A percentile compares a stretch with the other conserved stretches of the same genome.
phyloP scores from a whole-genome alignment of 768 basidiomycete genomes.

The Neoboletus brunneissimus region DNA sequence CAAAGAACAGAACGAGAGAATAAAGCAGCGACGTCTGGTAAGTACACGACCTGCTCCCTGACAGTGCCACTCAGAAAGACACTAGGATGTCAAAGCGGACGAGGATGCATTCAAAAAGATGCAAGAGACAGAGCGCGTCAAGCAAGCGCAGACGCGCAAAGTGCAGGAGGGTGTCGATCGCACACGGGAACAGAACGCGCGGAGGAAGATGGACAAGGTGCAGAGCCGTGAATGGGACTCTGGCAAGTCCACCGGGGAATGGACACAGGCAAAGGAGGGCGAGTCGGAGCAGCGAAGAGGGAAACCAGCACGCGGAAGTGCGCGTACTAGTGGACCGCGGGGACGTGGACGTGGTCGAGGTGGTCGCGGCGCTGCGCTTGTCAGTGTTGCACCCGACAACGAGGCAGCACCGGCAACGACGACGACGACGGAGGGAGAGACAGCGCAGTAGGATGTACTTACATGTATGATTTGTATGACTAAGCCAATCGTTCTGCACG shows the following conservation, averaged over 20 bases:
- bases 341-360: slow-evolving; percentile 39
- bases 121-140: slow-evolving; percentile 61
- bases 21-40: slow-evolving; percentile 66
- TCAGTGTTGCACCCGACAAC: not conserved
- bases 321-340: slow-evolving; percentile 31
- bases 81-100: slow-evolving; percentile 76
- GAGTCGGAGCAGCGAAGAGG: slow-evolving; percentile 21
- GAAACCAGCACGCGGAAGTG: slow-evolving; percentile 31
- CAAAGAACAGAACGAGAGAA: slow-evolving; percentile 71
- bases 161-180: slow-evolving; percentile 68
- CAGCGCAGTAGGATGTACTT: not conserved
- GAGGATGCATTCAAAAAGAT: slow-evolving; percentile 74
- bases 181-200: slow-evolving; percentile 75
- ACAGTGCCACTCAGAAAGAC: not conserved
- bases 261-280: slow-evolving; percentile 2
- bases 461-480: slow-evolving; percentile 11
- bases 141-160: slow-evolving; percentile 55
- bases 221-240: slow-evolving; percentile 84
- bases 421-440: slow-evolving; percentile 1
- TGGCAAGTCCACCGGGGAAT: slow-evolving; percentile 46
- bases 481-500: slow-evolving; percentile 5
- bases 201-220: slow-evolving; percentile 77
- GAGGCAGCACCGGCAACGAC: not conserved
- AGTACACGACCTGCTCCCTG: slow-evolving; percentile 19
- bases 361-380: slow-evolving; percentile 7